These are phyloP conservation scores for Neurospora sp. DNA, from an alignment of 495 filamentous ascomycete species.

Conservation along the genomic window DNA sequence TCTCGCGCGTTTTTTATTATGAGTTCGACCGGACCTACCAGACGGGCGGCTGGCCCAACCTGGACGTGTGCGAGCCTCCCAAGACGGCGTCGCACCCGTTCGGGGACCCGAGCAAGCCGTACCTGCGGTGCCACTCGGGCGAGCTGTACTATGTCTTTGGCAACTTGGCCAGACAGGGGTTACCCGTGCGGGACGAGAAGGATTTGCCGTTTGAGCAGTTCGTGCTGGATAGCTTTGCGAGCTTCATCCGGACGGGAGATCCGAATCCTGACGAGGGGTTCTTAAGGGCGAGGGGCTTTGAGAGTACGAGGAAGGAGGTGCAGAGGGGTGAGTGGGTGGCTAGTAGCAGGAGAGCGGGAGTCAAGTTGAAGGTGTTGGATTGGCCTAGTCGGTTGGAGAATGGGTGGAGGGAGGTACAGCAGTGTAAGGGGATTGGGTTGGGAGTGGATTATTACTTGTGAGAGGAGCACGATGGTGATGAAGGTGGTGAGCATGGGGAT, in stretches of 20 bases:
- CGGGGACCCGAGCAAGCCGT: conserved; percentile 33
- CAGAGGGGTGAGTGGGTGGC: conserved; percentile 20
- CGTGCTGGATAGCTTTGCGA: conserved; percentile 24
- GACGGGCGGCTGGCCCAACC: conserved; percentile 33
- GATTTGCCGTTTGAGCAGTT: conserved; percentile 29
- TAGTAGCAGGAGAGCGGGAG: conserved; percentile 1
- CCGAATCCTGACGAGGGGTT: conserved; percentile 26
- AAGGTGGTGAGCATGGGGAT: neutral
- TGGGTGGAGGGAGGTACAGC: conserved; percentile 20
- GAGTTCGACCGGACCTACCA: conserved; percentile 47
- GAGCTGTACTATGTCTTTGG: conserved; percentile 29
- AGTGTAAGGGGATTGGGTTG: conserved; percentile 24
- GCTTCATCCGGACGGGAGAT: conserved; percentile 27
- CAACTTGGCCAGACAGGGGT: conserved; percentile 26
- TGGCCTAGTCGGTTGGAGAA: conserved; percentile 18
- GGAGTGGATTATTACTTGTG: conserved; percentile 21
- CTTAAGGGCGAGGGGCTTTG: conserved; percentile 22
- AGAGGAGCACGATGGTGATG: neutral
- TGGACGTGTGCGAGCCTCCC: conserved; percentile 36
- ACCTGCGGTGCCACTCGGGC: conserved; percentile 25
- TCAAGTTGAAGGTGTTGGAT: conserved; percentile 25
- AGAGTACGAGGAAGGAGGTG: conserved; percentile 9
- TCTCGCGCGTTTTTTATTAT: conserved; percentile 33
- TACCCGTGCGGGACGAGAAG: conserved; percentile 25
- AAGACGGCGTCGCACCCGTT: conserved; percentile 20